Evolutionary conservation across 805 yeast species (phyloP), one percentile per base, ranked within the genome.

Genomic region (Cyberlindnera euphorbiae): DNA sequence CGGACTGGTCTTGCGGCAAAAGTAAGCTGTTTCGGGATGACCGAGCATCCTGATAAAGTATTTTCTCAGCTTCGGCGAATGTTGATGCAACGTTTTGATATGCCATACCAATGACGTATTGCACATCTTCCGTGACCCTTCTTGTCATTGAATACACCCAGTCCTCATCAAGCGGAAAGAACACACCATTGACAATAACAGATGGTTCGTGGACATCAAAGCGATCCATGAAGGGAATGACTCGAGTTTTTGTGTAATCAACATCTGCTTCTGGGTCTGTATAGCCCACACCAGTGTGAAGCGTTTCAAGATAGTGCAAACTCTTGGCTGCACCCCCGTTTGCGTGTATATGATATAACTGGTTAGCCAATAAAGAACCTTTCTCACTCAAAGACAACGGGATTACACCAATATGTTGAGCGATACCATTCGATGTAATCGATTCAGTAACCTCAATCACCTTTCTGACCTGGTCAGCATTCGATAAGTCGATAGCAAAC

Each of bases 371-470:
- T 3, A 39, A 17, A 24, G 35, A 33, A 25, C 53, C 55, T 3
- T 42, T 44, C 14, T 41, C 45, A 8, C 44, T 47, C 4, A 50
- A 42, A 18, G 48, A 42, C 3, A 82, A 39, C 0, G 97, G 95
- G n/a, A 90, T 63, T 3, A 90, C 44, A 6, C 97, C 98, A 34
- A 90, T 53, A 56, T 89, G 82, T 45, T 88, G 82, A 0, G 96
- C 85, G 13, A 83, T 67, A 1, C 77, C 75, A 28, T 74, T 70
- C 10, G 69, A 64, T n/a, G 77, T 50, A 3, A 77, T 62, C 3
- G 73, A 57, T 17, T 68, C 65, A 2, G 80, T 49, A 23, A 77
- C 63, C 8, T 79, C 64, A 14, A 71, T 58, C 19, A 79, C 56
- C 2, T 71, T 73, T 13, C 63, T 54, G 14, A 80, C 49, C 40